A percentile compares a stretch with the other conserved stretches of the same genome.
Conservation (phyloP, 768 basidiomycete genomes). For the Porpolomopsis calyptriformis region DNA sequence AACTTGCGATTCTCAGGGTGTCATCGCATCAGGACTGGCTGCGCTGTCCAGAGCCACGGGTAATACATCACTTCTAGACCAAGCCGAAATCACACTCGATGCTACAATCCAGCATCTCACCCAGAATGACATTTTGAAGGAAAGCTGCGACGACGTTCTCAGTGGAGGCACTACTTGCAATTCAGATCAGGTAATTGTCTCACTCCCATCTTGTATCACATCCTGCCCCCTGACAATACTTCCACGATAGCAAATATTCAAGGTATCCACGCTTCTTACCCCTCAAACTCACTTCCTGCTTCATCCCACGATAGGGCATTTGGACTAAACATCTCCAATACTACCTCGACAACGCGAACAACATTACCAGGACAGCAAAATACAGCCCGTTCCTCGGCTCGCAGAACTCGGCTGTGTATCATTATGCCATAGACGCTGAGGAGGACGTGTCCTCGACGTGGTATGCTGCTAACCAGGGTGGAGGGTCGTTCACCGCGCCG, state of each 20-base stretch:
- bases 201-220: neutral
- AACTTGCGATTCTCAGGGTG: too few species aligned
- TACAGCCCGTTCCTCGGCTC: constrained; percentile 31
- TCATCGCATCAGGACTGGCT: constrained; percentile 43
- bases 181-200: constrained; percentile 30
- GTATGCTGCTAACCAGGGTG: constrained; percentile 33
- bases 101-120: constrained; percentile 36
- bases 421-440: constrained; percentile 30
- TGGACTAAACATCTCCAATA: constrained; percentile 44
- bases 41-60: constrained; percentile 33
- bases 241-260: constrained; percentile 41
- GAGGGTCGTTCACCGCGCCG: constrained; percentile 1
- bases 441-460: constrained; percentile 37
- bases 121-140: constrained; percentile 32
- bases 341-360: constrained; percentile 37
- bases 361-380: constrained; percentile 31
- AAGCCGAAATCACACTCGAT: constrained; percentile 44
- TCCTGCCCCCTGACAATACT: too few species aligned
- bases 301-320: constrained; percentile 25
- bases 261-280: constrained; percentile 16
- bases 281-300: neutral
- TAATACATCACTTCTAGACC: constrained; percentile 28
- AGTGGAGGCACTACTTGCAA: constrained; percentile 32
- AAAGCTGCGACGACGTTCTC: constrained; percentile 40
- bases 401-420: constrained; percentile 33